Evolutionary conservation across 805 yeast species (phyloP), one percentile per base, ranked within the genome.

Genomic region (Nakazawaea pomicola): DNA sequence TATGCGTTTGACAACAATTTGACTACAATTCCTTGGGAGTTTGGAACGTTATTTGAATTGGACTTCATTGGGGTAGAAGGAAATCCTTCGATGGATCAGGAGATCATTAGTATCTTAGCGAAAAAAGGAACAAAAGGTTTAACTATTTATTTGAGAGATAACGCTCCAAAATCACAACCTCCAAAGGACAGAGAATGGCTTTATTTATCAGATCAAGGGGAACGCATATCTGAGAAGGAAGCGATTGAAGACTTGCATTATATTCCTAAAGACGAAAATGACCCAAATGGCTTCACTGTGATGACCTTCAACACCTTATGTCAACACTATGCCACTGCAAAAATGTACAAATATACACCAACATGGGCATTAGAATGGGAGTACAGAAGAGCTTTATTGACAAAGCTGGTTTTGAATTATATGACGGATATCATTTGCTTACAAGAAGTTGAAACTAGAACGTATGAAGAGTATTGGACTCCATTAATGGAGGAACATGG

Each of bases 321-420:
- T 61, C 98, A 91, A 58, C 93, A 85, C 59, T 91, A 91, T 65
- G 97, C 98, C 2, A 88, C 96, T 3, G 75, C 93, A 16, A 83
- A 80, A 58, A 73, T 91, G 83, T 93, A 87, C 62, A 91, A 85
- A 54, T 91, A 86, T 58, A 89, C 98, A 1, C 98, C 98, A 17
- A 78, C 95, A 2, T 93, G 99, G 98, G 99, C 98, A 2, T 72
- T 93, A 47, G 78, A 80, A 40, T 91, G 98, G 98, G 84, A 84
- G 10, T 89, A 82, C 62, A 83, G 99, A 62, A 77, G 83, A 55
- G 81, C 84, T 46, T 68, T 77, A 30, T 70, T 93, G 48, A 78
- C 80, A 43, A 78, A 83, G 47, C 95, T 93, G 59, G 72, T 93
- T 12, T 54, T 80, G 33, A 67, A 70, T 10, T 73, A 68, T 49